These are phyloP conservation scores for Phyllosticta ampelicida DNA, from an alignment of 2,329 filamentous ascomycete species.

Conservation along the genomic window DNA sequence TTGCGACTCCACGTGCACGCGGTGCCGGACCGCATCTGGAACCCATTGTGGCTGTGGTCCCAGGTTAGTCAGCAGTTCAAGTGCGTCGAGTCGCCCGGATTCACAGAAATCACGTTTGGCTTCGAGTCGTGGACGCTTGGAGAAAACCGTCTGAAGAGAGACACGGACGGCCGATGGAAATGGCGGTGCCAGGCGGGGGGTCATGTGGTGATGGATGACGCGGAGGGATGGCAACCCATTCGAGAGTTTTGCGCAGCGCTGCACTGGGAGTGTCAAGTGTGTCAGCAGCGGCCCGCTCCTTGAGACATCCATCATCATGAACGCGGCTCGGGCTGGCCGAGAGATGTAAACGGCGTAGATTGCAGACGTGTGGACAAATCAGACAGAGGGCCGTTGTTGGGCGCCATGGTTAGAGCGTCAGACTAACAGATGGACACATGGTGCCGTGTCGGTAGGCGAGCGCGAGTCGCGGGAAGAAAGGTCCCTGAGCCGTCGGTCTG, in stretches of 20 bases:
- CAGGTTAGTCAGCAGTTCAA: conserved; percentile 25
- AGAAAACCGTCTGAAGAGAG: conserved; percentile 23
- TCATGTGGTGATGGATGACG: conserved; percentile 19
- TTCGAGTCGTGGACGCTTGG: conserved; percentile 27
- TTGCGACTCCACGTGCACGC: conserved; percentile 24
- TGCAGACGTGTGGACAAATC: conserved; percentile 16
- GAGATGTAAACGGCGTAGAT: neutral
- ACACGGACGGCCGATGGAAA: conserved; percentile 19
- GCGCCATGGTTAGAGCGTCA: conserved; percentile 14
- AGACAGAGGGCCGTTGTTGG: conserved; percentile 14
- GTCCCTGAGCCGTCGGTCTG: conserved; percentile 11
- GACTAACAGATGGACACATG: neutral
- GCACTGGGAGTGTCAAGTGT: conserved; percentile 10
- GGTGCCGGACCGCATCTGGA: conserved; percentile 29
- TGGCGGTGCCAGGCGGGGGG: conserved; percentile 23
- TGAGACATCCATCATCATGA: neutral
- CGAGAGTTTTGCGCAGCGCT: conserved; percentile 12
- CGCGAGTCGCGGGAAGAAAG: neutral
- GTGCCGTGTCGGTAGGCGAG: neutral
- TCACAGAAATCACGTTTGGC: conserved; percentile 24
- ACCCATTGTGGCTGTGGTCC: conserved; percentile 24
- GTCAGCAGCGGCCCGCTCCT: neutral
- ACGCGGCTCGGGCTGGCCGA: neutral
- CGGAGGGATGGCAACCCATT: conserved; percentile 9
- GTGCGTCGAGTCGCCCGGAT: conserved; percentile 1